Evolutionary conservation across 805 yeast species (phyloP).

Genomic region (Lachancea nothofagi): DNA sequence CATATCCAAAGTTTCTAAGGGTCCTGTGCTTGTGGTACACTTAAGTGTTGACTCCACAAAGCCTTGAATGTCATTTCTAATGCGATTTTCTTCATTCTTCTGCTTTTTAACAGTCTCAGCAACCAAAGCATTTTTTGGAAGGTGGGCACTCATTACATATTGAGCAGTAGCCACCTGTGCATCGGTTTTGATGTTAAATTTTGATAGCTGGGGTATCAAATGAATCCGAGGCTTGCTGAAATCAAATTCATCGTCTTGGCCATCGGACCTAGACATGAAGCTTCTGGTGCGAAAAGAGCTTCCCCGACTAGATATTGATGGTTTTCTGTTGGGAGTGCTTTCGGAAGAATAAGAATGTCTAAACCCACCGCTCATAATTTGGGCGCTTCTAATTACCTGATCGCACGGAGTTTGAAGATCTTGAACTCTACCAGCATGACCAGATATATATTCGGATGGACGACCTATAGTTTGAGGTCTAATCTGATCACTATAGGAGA

Average conservation of each 20-base stretch:
- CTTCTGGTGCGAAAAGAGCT: slow-evolving; percentile 1
- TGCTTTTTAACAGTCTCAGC: slow-evolving; percentile 5
- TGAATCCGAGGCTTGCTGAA: slow-evolving; percentile 13
- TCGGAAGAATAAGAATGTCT: slow-evolving; percentile 11
- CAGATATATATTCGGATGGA: not conserved
- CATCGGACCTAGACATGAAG: not conserved
- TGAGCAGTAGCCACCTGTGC: slow-evolving; percentile 13
- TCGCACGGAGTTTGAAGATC: slow-evolving; percentile 24
- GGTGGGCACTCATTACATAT: slow-evolving; percentile 15
- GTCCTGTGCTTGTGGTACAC: not conserved
- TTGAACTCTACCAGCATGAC: not conserved
- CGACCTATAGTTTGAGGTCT: not conserved
- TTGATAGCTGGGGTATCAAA: slow-evolving; percentile 21
- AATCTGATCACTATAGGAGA: not conserved
- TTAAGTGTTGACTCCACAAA: not conserved
- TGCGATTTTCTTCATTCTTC: slow-evolving; percentile 7
- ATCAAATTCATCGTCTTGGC: slow-evolving; percentile 1
- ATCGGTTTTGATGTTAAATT: slow-evolving; percentile 13
- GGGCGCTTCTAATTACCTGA: slow-evolving; percentile 29
- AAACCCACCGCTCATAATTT: slow-evolving; percentile 28
- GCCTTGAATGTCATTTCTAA: slow-evolving; percentile 2
- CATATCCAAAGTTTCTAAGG: slow-evolving; percentile 37
- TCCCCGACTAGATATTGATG: not conserved
- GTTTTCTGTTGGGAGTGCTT: not conserved
- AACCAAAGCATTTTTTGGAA: slow-evolving; percentile 5